Evolutionary conservation across 2,329 filamentous ascomycete genomes (phyloP), one percentile per base, ranked within the genome.

Genomic region (Thermochaetoides dissita): DNA sequence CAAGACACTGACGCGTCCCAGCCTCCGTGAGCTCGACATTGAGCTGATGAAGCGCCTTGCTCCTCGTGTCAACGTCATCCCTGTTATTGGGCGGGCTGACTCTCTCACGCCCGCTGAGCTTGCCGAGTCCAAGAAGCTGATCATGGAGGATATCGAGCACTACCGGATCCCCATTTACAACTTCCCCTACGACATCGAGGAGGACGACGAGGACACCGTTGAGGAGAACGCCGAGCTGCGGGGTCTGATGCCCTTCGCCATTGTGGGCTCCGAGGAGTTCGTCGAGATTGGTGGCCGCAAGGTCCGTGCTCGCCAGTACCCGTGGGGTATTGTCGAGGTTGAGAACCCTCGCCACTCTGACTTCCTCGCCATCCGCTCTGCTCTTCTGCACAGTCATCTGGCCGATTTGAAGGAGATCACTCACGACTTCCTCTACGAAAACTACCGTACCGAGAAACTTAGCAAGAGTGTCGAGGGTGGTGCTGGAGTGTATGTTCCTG

Each of bases 71-170:
- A 98, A 98, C 64, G 91, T 98, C 55, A 98, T 98, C 53, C 91
- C 91, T 50, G 91, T 98, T 56, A 95, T 98, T 62, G 91, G 91
- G 60, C 94, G 95, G 65, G 91, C 91, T 61, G 91, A 98, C 64
- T 94, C 91, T 17, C 81, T 98, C 49, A 98, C 91, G 43, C 91
- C 91, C 34, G 82, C 85, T 53, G 91, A 98, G 70, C 75, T 98
- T 50, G 91, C 91, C 53, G 91, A 98, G 68, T 96, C 89, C 54
- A 98, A 98, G 79, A 98, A 96, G 75, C 77, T 98, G 48, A 88
- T 98, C 59, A 98, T 98, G 91, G 91, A 98, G 72, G 91, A 98
- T 62, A 98, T 98, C 55, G 91, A 98, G 69, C 91, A 98, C 68
- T 98, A 98, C 72, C 84, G 91, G 61, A 98, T 98, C 55, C 91